Percentiles rank a stretch among this genome's conserved stretches.
phyloP scores from a whole-genome alignment of 331 rosid genomes.

The Malus hybrid region DNA sequence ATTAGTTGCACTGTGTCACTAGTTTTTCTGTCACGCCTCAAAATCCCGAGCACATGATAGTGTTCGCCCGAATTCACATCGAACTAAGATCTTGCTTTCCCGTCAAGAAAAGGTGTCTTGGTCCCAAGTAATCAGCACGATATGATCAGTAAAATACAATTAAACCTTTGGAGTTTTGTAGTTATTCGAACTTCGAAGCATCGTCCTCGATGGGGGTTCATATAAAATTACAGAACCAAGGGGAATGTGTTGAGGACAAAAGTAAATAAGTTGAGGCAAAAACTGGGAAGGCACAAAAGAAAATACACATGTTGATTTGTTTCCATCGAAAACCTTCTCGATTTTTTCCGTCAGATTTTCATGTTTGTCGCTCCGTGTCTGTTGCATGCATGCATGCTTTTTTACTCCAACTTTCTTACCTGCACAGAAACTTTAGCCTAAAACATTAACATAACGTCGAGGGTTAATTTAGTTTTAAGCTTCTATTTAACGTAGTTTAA shows the following conservation, averaged over 20 bases:
- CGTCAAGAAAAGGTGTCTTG: background rate
- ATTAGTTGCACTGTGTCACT: background rate
- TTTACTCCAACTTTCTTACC: background rate
- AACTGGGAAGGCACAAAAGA: background rate
- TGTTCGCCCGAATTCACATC: background rate
- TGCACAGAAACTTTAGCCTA: background rate
- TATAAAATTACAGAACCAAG: background rate
- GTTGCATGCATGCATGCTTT: background rate
- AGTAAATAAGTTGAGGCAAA: background rate
- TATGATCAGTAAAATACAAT: background rate
- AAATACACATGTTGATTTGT: constrained; percentile 5
- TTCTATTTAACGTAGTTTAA: background rate
- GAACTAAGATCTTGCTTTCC: background rate
- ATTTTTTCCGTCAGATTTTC: constrained; percentile 11
- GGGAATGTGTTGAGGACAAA: background rate
- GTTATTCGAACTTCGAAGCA: background rate
- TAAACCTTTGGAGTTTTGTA: background rate
- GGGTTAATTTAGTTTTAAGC: background rate
- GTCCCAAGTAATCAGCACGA: background rate
- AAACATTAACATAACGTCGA: background rate
- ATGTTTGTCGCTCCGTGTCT: constrained; percentile 37
- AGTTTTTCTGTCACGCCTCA: background rate
- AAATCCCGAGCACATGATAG: background rate
- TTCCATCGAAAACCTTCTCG: constrained; percentile 9
- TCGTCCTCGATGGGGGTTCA: background rate